These are phyloP conservation scores for Miamiensis avidus DNA, from an alignment of 169 alveolate genomes.

Conservation along the genomic window DNA sequence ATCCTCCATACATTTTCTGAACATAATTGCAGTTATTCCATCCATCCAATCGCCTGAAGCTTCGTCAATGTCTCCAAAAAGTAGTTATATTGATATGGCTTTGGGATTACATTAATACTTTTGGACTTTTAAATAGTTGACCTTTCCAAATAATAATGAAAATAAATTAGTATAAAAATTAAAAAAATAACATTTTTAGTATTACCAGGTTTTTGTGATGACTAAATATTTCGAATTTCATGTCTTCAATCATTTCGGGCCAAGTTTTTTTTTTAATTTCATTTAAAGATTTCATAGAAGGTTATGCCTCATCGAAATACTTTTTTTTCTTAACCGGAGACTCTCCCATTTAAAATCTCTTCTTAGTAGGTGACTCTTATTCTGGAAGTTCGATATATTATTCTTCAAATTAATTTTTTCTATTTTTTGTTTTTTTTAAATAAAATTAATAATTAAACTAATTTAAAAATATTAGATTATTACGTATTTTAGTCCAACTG, in stretches of 20 bases:
- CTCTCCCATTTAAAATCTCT: neutral
- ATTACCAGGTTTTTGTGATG: neutral
- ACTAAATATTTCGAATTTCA: neutral
- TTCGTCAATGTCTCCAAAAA: slow-evolving; percentile 74
- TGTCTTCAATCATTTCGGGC: neutral
- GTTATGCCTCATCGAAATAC: neutral
- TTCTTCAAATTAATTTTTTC: neutral
- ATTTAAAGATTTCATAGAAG: neutral
- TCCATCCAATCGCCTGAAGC: slow-evolving; percentile 75
- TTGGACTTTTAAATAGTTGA: neutral
- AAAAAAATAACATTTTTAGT: no score
- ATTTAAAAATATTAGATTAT: no score
- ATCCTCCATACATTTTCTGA: slow-evolving; percentile 59
- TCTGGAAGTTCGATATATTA: neutral
- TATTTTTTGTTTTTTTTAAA: neutral
- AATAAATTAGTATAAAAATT: no score
- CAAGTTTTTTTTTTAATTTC: no score
- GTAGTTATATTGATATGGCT: slow-evolving; percentile 53
- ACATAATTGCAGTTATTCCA: slow-evolving; percentile 68
- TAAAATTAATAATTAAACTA: no score
- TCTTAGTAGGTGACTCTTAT: neutral
- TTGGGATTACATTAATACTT: slow-evolving; percentile 56
- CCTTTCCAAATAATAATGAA: neutral
- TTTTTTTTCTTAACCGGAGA: neutral
- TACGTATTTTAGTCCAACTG: no score